Percentiles rank a stretch among this genome's conserved stretches.
Evolutionary conservation across 1,139 yeast species (phyloP).

Genomic region (Hemisphaericaspora xylanilytica): DNA sequence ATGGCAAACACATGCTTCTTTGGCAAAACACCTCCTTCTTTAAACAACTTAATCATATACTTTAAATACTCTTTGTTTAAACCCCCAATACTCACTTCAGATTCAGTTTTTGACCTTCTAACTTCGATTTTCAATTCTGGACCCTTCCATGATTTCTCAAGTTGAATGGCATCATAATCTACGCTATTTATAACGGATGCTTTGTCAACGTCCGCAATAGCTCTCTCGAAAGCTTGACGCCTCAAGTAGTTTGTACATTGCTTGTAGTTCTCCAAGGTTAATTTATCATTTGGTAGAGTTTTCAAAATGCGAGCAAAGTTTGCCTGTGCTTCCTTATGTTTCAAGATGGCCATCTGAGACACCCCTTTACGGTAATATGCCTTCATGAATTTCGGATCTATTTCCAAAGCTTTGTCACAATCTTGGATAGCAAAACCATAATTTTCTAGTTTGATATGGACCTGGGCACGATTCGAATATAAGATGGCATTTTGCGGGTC

Average conservation of each 20-base stretch:
- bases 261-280: constrained; percentile 61
- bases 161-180: constrained; percentile 50
- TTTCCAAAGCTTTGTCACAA: constrained; percentile 65
- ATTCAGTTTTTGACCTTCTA: constrained; percentile 20
- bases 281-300: constrained; percentile 65
- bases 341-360: constrained; percentile 71
- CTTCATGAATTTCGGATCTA: constrained; percentile 69
- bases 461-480: constrained; percentile 88
- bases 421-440: constrained; percentile 83
- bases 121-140: constrained; percentile 48
- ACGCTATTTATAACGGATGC: constrained; percentile 35
- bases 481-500: constrained; percentile 69
- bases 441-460: constrained; percentile 78
- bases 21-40: constrained; percentile 70
- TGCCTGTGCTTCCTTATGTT: constrained; percentile 69
- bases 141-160: constrained; percentile 66
- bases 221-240: constrained; percentile 78
- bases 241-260: constrained; percentile 70
- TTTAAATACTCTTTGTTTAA: constrained; percentile 53
- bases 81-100: constrained; percentile 30
- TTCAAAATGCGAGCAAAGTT: constrained; percentile 68
- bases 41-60: constrained; percentile 65
- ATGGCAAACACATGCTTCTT: constrained; percentile 84
- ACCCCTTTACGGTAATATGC: constrained; percentile 84
- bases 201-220: constrained; percentile 69